Conservation (phyloP, 768 basidiomycete species). For the Lactarius hengduanensis region DNA sequence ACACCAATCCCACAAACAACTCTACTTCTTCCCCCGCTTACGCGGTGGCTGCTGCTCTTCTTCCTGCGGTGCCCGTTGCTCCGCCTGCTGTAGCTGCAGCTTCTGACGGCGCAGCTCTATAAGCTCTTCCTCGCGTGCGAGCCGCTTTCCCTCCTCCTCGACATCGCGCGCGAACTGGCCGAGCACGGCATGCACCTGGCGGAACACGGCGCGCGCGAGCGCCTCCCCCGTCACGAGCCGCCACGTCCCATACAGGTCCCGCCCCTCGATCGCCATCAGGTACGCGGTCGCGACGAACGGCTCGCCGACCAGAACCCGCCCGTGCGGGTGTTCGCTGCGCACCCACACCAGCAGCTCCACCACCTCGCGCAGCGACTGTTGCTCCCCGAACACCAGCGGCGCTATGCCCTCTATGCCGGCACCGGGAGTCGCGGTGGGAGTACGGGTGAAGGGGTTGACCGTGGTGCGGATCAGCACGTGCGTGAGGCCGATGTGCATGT, state of each 20-base stretch:
- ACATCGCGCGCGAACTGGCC: constrained; percentile 10
- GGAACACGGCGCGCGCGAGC: neutral
- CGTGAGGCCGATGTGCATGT: constrained; percentile 8
- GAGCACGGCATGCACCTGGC: constrained; percentile 10
- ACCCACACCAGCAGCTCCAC: constrained; percentile 13
- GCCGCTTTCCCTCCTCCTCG: constrained; percentile 12
- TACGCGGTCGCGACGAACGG: constrained; percentile 20
- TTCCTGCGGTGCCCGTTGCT: neutral
- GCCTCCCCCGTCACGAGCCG: constrained; percentile 15
- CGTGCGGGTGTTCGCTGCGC: neutral
- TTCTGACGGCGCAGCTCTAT: neutral
- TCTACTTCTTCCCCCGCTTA: constrained; percentile 7
- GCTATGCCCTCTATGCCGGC: neutral
- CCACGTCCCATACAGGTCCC: constrained; percentile 8
- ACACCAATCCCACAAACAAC: neutral
- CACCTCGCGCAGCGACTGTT: constrained; percentile 11
- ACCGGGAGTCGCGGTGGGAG: neutral
- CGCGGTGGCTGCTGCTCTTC: neutral
- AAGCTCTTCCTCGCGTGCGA: constrained; percentile 4
- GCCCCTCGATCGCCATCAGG: constrained; percentile 10
- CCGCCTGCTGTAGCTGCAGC: neutral
- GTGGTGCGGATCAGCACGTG: constrained; percentile 13
- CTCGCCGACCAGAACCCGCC: constrained; percentile 5
- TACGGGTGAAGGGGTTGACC: neutral
- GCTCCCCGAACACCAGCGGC: constrained; percentile 4